Percentiles rank a stretch among this genome's conserved stretches.
Conservation (phyloP, 2,329 filamentous ascomycete genomes). For the Fusarium foetens region DNA sequence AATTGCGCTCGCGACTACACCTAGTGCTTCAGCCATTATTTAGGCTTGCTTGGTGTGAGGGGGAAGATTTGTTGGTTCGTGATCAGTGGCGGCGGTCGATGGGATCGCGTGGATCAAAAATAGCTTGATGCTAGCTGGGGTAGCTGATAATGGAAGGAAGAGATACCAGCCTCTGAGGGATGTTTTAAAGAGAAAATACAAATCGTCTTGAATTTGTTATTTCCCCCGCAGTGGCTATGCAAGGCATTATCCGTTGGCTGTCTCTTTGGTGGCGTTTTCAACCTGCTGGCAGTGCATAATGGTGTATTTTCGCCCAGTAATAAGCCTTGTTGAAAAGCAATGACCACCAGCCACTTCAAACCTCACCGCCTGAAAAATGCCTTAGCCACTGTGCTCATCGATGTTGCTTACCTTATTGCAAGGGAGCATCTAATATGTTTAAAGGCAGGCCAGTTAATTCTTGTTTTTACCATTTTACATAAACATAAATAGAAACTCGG, state of each 20-base stretch:
- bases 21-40: not conserved
- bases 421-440: not conserved
- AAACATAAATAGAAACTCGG: too few species aligned
- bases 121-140: too few species aligned
- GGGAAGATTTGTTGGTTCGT: not conserved
- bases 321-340: not conserved
- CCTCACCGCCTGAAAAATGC: not conserved
- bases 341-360: too few species aligned
- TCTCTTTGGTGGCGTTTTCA: not conserved
- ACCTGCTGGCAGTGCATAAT: not conserved
- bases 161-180: accelerated
- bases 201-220: accelerated
- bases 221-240: not conserved
- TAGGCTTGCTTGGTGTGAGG: not conserved
- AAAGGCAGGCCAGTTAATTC: too few species aligned
- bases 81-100: not conserved
- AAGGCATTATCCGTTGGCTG: not conserved
- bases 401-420: too few species aligned
- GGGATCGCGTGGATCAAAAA: not conserved
- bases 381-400: not conserved
- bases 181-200: not conserved
- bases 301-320: too few species aligned
- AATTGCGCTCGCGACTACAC: not conserved
- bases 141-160: not conserved
- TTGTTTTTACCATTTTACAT: too few species aligned